Percentiles rank a stretch among this genome's conserved stretches.
Conservation (phyloP, 805 yeast genomes). For the Blastobotrys americana region DNA sequence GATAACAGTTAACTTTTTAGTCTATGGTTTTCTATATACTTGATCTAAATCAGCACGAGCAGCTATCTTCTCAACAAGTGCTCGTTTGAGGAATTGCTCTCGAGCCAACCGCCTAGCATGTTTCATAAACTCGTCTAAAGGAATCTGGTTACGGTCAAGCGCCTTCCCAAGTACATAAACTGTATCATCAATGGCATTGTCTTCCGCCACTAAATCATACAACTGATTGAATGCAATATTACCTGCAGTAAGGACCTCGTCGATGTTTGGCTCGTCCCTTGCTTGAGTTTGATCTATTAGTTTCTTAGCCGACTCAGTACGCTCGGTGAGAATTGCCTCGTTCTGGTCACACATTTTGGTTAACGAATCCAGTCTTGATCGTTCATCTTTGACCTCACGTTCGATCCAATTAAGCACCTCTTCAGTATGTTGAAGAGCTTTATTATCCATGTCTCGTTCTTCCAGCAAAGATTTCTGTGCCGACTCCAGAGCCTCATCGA, state of each 20-base stretch:
- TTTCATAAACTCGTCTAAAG: slow-evolving; percentile 38
- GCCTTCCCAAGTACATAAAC: slow-evolving; percentile 50
- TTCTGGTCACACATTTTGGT: slow-evolving; percentile 27
- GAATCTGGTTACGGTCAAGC: slow-evolving; percentile 42
- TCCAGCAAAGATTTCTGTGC: slow-evolving; percentile 23
- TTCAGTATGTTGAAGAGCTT: slow-evolving; percentile 30
- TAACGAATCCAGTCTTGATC: slow-evolving; percentile 24
- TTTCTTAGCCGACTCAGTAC: slow-evolving; percentile 27
- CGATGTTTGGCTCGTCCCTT: slow-evolving; percentile 33
- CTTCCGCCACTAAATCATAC: slow-evolving; percentile 56
- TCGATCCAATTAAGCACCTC: slow-evolving; percentile 33
- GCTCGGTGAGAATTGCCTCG: slow-evolving; percentile 25
- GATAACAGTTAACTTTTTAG: background rate
- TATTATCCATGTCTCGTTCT: slow-evolving; percentile 22
- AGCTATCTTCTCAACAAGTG: slow-evolving; percentile 37
- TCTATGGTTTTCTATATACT: no score
- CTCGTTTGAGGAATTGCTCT: slow-evolving; percentile 52
- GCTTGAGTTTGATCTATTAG: slow-evolving; percentile 31
- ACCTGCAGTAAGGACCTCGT: slow-evolving; percentile 43
- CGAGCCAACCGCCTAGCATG: slow-evolving; percentile 51
- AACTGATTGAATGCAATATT: slow-evolving; percentile 52
- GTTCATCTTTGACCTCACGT: slow-evolving; percentile 33
- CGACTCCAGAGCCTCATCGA: slow-evolving; percentile 22
- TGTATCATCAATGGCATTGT: slow-evolving; percentile 66
- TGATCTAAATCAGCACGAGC: no score